These are phyloP conservation scores for Phytopythium sindhum DNA, from an alignment of 352 stramenopile genomes.

Conservation along the genomic window DNA sequence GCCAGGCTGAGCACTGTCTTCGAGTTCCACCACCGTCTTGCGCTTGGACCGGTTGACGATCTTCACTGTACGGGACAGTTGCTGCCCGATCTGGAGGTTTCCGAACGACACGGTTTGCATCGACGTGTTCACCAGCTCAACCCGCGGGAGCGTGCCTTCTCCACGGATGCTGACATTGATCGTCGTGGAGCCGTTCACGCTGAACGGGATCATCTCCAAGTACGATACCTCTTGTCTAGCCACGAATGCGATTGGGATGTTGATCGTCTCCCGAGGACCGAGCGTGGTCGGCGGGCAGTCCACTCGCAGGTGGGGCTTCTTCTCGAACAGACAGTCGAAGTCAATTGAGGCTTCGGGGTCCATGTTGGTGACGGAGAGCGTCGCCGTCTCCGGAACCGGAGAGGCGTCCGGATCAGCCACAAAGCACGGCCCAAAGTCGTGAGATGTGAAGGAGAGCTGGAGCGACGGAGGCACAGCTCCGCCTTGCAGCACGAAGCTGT, in stretches of 20 bases:
- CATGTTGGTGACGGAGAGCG: slow-evolving; percentile 85
- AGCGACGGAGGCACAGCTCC: slow-evolving; percentile 79
- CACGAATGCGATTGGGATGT: slow-evolving; percentile 85
- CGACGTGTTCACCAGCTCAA: slow-evolving; percentile 87
- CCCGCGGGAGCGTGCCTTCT: slow-evolving; percentile 68
- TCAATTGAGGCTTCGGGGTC: slow-evolving; percentile 76
- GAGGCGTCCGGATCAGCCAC: slow-evolving; percentile 73
- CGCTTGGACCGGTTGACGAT: slow-evolving; percentile 87
- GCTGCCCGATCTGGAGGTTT: slow-evolving; percentile 78
- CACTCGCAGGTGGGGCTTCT: slow-evolving; percentile 83
- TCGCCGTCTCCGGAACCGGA: slow-evolving; percentile 47
- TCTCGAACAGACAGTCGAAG: slow-evolving; percentile 89
- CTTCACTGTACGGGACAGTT: slow-evolving; percentile 61
- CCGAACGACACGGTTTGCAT: slow-evolving; percentile 85
- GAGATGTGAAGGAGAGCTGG: slow-evolving; percentile 86
- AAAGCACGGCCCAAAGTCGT: slow-evolving; percentile 93
- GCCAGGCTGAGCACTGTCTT: slow-evolving; percentile 22
- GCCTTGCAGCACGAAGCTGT: slow-evolving; percentile 73
- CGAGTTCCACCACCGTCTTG: slow-evolving; percentile 61
- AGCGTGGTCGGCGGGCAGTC: slow-evolving; percentile 82
- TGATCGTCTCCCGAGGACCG: slow-evolving; percentile 67
- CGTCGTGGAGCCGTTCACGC: slow-evolving; percentile 86
- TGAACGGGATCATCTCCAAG: slow-evolving; percentile 86
- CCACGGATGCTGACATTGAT: slow-evolving; percentile 71
- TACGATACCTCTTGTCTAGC: slow-evolving; percentile 82